A percentile compares a stretch with the other conserved stretches of the same genome.
Conservation (phyloP, 805 yeast genomes). For the Citeromyces nyonsensis region DNA sequence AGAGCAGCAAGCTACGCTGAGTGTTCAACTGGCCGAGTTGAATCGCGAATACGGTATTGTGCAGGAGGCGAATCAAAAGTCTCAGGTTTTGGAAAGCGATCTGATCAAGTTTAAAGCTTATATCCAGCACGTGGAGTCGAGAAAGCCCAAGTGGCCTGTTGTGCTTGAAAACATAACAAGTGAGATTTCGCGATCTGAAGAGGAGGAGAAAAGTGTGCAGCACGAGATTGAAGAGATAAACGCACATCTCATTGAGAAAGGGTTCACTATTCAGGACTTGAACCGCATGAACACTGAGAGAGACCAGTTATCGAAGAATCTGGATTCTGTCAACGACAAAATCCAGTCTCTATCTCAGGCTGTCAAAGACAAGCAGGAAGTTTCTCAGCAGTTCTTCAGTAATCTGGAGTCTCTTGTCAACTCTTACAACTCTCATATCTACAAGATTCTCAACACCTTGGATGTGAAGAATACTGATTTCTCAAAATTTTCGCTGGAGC, state of each 20-base stretch:
- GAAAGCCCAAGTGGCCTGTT: conserved; percentile 49
- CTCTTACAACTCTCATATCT: conserved; percentile 39
- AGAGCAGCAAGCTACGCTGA: conserved; percentile 21
- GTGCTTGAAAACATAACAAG: conserved; percentile 37
- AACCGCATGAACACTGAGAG: conserved; percentile 49
- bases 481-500: conserved; percentile 17
- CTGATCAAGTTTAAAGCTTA: conserved; percentile 57
- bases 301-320: conserved; percentile 35
- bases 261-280: conserved; percentile 45
- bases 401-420: conserved; percentile 34
- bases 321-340: conserved; percentile 19
- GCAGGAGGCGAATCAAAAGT: conserved; percentile 36
- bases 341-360: conserved; percentile 28
- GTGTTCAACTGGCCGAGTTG: conserved; percentile 21
- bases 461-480: conserved; percentile 5
- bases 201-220: conserved; percentile 23
- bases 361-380: conserved; percentile 31
- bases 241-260: conserved; percentile 29
- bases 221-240: conserved; percentile 20
- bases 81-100: conserved; percentile 55
- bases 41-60: conserved; percentile 28
- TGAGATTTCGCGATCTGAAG: conserved; percentile 31
- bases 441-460: conserved; percentile 23
- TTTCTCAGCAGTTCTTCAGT: conserved; percentile 31
- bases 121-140: conserved; percentile 47